phyloP scores from a whole-genome alignment of 805 yeast genomes.

The Naumovozyma castellii region DNA sequence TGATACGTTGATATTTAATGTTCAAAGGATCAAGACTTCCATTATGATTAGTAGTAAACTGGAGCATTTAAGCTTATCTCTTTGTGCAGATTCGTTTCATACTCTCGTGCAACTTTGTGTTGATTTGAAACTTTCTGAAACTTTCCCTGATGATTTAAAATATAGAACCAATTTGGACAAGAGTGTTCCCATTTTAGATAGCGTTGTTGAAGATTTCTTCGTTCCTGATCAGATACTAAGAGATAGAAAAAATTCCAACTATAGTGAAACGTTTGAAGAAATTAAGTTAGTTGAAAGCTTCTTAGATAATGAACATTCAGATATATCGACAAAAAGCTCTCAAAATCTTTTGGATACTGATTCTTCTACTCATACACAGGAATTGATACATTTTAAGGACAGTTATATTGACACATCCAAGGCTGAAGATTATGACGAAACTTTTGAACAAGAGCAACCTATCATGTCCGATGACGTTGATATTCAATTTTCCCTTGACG shows the following conservation, averaged over 20 bases:
- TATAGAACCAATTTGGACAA: constrained; percentile 32
- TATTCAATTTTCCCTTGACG: constrained; percentile 22
- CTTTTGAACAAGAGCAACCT: neutral
- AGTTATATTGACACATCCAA: constrained; percentile 9
- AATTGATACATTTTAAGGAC: constrained; percentile 8
- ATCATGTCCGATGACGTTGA: neutral
- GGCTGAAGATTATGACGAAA: neutral
- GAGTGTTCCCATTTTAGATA: constrained; percentile 34
- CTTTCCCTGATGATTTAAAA: constrained; percentile 50
- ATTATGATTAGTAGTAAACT: constrained; percentile 29
- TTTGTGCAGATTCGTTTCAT: constrained; percentile 82
- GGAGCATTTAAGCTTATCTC: constrained; percentile 40
- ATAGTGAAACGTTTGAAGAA: neutral
- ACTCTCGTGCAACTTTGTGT: constrained; percentile 56
- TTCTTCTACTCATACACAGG: neutral
- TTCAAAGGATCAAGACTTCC: neutral
- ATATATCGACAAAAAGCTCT: neutral
- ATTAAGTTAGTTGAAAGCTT: constrained; percentile 13
- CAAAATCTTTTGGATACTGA: neutral
- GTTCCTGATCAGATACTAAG: constrained; percentile 21
- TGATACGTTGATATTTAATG: constrained; percentile 3
- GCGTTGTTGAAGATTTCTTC: constrained; percentile 28
- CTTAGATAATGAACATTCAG: constrained; percentile 5
- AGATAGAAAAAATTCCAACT: constrained; percentile 5
- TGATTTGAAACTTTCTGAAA: constrained; percentile 63